These are phyloP conservation scores for Penicillium dipodomyicola DNA, from an alignment of 495 filamentous ascomycete genomes.

Conservation along the genomic window DNA sequence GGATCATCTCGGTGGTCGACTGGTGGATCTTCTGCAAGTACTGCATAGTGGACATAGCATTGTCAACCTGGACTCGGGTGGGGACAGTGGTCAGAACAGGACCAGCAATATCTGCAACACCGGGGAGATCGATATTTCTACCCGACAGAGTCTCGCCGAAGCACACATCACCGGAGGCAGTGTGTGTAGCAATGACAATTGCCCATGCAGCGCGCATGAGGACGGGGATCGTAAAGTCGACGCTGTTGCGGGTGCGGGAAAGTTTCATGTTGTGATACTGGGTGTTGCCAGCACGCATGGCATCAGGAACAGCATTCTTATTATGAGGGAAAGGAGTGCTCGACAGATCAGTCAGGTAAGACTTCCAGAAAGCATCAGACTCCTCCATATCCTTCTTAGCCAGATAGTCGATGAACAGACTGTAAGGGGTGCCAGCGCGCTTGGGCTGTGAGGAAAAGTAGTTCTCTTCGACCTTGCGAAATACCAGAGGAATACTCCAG, in stretches of 20 bases:
- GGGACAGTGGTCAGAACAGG: slow-evolving; percentile 55
- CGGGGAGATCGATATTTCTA: slow-evolving; percentile 48
- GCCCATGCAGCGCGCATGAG: slow-evolving; percentile 56
- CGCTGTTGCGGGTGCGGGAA: slow-evolving; percentile 15
- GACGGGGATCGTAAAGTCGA: slow-evolving; percentile 46
- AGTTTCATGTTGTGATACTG: slow-evolving; percentile 31
- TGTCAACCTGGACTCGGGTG: slow-evolving; percentile 43
- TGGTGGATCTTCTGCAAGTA: slow-evolving; percentile 45
- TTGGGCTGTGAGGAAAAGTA: slow-evolving; percentile 26
- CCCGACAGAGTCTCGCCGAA: slow-evolving; percentile 58
- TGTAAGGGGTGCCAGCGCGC: slow-evolving; percentile 30
- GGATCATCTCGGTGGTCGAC: slow-evolving; percentile 47
- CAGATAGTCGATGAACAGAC: slow-evolving; percentile 45
- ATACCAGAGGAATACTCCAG: slow-evolving; percentile 60
- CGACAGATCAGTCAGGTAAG: slow-evolving; percentile 32
- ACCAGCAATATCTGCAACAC: slow-evolving; percentile 50
- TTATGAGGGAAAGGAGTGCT: slow-evolving; percentile 31
- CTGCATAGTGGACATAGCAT: slow-evolving; percentile 32
- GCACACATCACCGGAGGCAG: slow-evolving; percentile 48
- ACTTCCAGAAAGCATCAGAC: slow-evolving; percentile 47
- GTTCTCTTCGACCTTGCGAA: slow-evolving; percentile 53
- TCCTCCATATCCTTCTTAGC: slow-evolving; percentile 30
- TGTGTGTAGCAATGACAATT: slow-evolving; percentile 45
- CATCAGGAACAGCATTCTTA: slow-evolving; percentile 27
- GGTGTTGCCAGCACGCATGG: slow-evolving; percentile 31